phyloP scores from a whole-genome alignment of 441 rosid species.

The Lepidium campestre region DNA sequence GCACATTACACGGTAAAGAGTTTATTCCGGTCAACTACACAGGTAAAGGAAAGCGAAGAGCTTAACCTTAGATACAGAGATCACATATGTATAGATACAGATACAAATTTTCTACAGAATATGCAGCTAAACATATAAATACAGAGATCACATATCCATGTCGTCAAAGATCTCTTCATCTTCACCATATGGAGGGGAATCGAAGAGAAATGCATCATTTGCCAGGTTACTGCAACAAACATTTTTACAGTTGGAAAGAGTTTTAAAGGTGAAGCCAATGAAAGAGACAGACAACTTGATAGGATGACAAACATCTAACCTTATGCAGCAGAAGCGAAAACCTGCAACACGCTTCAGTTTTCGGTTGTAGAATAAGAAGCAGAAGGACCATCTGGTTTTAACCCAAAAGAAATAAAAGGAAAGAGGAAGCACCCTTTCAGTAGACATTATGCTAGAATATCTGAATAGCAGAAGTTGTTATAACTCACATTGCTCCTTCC shows the following conservation, averaged over 20 bases:
- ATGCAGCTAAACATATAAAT: constrained; percentile 2
- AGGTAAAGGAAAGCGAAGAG: constrained; percentile 26
- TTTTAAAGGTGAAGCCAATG: neutral
- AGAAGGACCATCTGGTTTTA: constrained; percentile 79
- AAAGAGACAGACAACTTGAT: neutral
- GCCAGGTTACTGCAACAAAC: constrained; percentile 67
- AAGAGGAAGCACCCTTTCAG: neutral
- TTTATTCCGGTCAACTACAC: constrained; percentile 19
- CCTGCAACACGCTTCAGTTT: constrained; percentile 82
- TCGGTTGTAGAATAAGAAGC: constrained; percentile 87
- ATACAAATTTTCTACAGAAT: constrained; percentile 15
- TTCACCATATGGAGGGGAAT: constrained; percentile 39
- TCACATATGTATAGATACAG: constrained; percentile 8
- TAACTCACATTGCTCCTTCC: constrained; percentile 70
- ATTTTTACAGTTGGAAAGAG: neutral
- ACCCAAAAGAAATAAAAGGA: neutral
- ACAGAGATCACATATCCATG: constrained; percentile 75
- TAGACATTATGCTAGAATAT: neutral
- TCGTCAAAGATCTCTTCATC: constrained; percentile 68
- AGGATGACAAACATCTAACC: constrained; percentile 37
- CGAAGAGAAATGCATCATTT: constrained; percentile 45
- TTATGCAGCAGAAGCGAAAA: constrained; percentile 70
- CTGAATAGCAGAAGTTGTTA: neutral
- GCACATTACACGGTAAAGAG: neutral
- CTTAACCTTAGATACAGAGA: constrained; percentile 24